phyloP scores from a whole-genome alignment of 106 monocot genomes.

The Agapanthus africanus region DNA sequence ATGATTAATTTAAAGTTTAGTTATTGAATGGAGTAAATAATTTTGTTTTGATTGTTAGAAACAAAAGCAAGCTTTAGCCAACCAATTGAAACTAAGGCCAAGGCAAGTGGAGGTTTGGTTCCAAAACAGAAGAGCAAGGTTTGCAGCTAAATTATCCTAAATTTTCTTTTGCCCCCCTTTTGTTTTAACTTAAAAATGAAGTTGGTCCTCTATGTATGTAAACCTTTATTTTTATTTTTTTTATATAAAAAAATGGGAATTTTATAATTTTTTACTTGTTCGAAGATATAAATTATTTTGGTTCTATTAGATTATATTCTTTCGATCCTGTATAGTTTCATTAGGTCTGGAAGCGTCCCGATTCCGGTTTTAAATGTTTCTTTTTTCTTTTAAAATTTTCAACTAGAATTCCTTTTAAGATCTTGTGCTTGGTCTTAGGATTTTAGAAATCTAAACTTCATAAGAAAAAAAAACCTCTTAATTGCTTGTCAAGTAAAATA shows the following conservation, averaged over 20 bases:
- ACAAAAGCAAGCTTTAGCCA: constrained; percentile 7
- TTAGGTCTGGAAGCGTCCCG: too few relatives aligned
- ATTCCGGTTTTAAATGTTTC: too few relatives aligned
- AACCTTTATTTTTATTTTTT: too few relatives aligned
- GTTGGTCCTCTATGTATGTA: too few relatives aligned
- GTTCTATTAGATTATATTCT: too few relatives aligned
- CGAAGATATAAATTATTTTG: too few relatives aligned
- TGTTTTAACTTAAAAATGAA: too few relatives aligned
- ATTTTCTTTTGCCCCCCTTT: too few relatives aligned
- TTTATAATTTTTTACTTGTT: too few relatives aligned
- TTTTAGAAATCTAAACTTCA: neutral
- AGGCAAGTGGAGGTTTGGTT: constrained; percentile 27
- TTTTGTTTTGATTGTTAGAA: neutral
- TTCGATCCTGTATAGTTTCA: neutral
- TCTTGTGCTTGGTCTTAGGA: neutral
- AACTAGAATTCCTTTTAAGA: neutral
- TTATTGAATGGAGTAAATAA: neutral
- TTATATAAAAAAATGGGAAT: too few relatives aligned
- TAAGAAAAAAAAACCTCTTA: neutral
- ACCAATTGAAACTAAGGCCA: constrained; percentile 13
- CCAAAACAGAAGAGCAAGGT: constrained; percentile 22
- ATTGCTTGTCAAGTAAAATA: too few relatives aligned
- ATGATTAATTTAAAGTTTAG: neutral
- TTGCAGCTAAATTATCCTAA: neutral
- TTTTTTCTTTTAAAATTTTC: neutral